These are phyloP conservation scores for Talaromyces trachyspermus DNA, from an alignment of 495 filamentous ascomycete species.

Conservation along the genomic window DNA sequence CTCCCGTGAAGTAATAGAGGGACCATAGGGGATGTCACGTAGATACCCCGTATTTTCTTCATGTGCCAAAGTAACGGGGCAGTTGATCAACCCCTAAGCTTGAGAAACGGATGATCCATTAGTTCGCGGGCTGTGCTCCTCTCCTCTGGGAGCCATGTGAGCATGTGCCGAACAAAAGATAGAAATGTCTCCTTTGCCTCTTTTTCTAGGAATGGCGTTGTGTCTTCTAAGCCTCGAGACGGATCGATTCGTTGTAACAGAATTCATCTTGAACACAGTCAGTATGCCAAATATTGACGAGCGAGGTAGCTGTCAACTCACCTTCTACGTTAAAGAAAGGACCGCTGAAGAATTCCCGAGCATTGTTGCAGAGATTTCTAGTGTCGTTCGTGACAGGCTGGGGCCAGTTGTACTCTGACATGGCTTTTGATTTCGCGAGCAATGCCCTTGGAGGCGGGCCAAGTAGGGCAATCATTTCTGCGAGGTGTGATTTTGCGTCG, in stretches of 20 bases:
- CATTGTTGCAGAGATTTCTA: constrained; percentile 11
- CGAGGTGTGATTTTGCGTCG: constrained; percentile 19
- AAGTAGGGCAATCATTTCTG: constrained; percentile 20
- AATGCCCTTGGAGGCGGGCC: constrained; percentile 13
- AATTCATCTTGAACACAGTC: constrained; percentile 36
- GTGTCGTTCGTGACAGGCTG: constrained; percentile 8
- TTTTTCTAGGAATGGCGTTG: background rate
- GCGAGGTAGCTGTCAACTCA: constrained; percentile 6
- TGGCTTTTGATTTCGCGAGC: constrained; percentile 3
- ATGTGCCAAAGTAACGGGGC: too few species aligned
- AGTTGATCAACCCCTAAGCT: too few species aligned
- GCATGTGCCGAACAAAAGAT: constrained; percentile 22
- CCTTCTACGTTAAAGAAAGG: constrained; percentile 17
- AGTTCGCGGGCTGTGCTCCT: constrained; percentile 14
- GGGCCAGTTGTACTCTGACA: constrained; percentile 12
- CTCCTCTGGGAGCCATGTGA: constrained; percentile 26
- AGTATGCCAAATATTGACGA: constrained; percentile 12
- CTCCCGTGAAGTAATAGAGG: too few species aligned
- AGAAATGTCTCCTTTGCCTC: constrained; percentile 20
- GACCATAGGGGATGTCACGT: too few species aligned
- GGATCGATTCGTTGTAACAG: too few species aligned
- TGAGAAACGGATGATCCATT: too few species aligned
- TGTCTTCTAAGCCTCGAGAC: constrained; percentile 23
- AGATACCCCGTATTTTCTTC: too few species aligned
- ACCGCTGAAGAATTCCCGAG: constrained; percentile 14